Evolutionary conservation across 495 filamentous ascomycete genomes (phyloP), one percentile per base, ranked within the genome.

Genomic region (Oleoguttula mirabilis): DNA sequence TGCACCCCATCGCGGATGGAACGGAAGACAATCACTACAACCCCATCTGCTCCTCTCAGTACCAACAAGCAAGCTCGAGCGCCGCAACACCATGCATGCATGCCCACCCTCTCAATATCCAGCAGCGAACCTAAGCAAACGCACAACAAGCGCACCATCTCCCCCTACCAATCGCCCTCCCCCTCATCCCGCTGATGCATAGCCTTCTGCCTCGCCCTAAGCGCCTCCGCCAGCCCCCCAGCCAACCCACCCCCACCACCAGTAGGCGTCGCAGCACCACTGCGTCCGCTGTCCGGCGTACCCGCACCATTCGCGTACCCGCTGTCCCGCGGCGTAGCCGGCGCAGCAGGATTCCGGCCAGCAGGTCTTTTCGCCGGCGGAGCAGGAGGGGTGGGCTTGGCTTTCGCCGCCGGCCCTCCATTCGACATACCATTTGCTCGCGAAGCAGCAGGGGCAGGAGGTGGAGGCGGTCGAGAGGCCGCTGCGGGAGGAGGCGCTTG

Each of bases 301-400:
- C 75, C 76, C n/a, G n/a, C n/a, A 34, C 68, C 70, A 22, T 57
- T 55, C 8, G 71, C 72, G 46, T 75, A 62, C 25, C 62, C 61
- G 32, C 61, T 64, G 47, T 66, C 62, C 24, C 62, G 54, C 3
- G 75, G 76, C 36, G 79, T 77, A 8, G 75, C 64, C 3, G 71
- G 68, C 8, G 76, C 70, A 0, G 71, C 65, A 0, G 79, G 73
- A 47, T 86, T 84, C 36, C 73, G 75, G 3, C 64, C 70, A 15
- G 66, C 69, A 8, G 90, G 88, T n/a, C 88, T 71, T 65, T 95
- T 98, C 8, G 77, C 76, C 0, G 88, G 88, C 0, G 88, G 88
- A 37, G 81, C 77, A 1, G 85, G 87, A 2, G 85, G 82, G 0
- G 73, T 71, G 0, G 84, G 79, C 55, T 88, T 93, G 38, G 63